These are phyloP conservation scores for Cystoisospora suis DNA, from an alignment of 169 alveolate genomes.

Conservation along the genomic window DNA sequence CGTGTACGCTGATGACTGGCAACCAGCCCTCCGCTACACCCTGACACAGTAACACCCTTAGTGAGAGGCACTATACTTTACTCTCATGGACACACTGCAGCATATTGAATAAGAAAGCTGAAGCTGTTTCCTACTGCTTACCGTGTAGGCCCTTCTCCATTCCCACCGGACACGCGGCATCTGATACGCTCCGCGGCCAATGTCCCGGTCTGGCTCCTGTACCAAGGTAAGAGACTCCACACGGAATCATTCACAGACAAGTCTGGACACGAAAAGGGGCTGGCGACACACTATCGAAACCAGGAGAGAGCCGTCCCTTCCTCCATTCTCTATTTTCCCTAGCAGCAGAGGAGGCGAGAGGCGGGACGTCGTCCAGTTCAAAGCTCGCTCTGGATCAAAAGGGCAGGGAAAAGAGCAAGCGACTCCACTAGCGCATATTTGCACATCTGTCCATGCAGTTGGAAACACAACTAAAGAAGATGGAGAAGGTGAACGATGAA, in stretches of 20 bases:
- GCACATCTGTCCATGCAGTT: too few relatives aligned
- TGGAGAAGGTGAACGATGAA: too few relatives aligned
- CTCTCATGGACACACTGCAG: background rate
- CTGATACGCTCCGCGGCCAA: background rate
- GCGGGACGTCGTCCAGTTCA: too few relatives aligned
- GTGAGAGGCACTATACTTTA: background rate
- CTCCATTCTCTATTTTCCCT: background rate
- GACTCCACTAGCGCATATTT: too few relatives aligned
- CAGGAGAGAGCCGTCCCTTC: background rate
- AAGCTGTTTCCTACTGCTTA: background rate
- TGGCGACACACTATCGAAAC: background rate
- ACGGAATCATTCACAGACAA: too few relatives aligned
- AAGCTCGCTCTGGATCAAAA: too few relatives aligned
- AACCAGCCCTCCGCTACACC: background rate
- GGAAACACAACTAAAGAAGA: too few relatives aligned
- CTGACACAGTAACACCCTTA: background rate
- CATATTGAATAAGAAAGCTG: too few relatives aligned
- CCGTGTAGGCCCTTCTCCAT: conserved; percentile 2
- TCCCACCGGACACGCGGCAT: background rate
- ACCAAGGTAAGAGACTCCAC: too few relatives aligned
- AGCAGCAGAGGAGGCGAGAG: too few relatives aligned
- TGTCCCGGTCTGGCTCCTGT: background rate
- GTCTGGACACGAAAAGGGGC: too few relatives aligned
- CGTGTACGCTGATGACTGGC: background rate
- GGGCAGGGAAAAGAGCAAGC: too few relatives aligned